Evolutionary conservation across 106 monocot species (phyloP), one percentile per base, ranked within the genome.

Genomic region (Hemerocallis citrina): DNA sequence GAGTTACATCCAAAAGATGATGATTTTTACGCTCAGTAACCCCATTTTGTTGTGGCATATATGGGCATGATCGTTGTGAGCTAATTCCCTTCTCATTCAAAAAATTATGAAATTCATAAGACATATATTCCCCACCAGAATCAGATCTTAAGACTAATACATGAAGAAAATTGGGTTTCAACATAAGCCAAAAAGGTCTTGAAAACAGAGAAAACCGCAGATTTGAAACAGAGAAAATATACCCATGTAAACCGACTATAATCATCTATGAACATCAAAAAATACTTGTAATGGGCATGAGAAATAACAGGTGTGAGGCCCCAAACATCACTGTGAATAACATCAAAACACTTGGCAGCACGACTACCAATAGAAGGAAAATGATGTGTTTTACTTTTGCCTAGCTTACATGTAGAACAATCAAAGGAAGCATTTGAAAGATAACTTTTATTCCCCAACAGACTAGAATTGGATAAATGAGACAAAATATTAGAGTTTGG

Each of bases 21-120:
- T 36, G 19, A 30, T 62, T 43, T 23, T 77, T 67, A 0, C 45
- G 1, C 36, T 67, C 21, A 10, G 12, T 52, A 0, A 71, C 37
- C 4, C 48, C 43, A 57, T 63, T 77, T 40, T 72, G 59, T 29
- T 71, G 70, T 1, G 61, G 29, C 3, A 62, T 63, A 41, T 59
- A 46, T 9, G 47, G 48, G 29, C 70, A 77, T 16, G 52, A 55
- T 16, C n/a, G 21, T 37, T 72, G 48, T 8, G 62, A 30, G 0
- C 57, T 17, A 39, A 51, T 64, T 6, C 67, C 62, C 41, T 54
- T 44, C 2, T 58, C 1, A 19, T 55, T 13, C 6, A 67, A 3
- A 35, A 72, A 72, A 31, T 25, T 0, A 21, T 68, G 30, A 42
- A 78, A 66, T 4, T 56, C 43, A 17, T 43, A 3, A 11, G 63